Conservation (phyloP, 768 basidiomycete species). For the Cyclocybe aegerita region DNA sequence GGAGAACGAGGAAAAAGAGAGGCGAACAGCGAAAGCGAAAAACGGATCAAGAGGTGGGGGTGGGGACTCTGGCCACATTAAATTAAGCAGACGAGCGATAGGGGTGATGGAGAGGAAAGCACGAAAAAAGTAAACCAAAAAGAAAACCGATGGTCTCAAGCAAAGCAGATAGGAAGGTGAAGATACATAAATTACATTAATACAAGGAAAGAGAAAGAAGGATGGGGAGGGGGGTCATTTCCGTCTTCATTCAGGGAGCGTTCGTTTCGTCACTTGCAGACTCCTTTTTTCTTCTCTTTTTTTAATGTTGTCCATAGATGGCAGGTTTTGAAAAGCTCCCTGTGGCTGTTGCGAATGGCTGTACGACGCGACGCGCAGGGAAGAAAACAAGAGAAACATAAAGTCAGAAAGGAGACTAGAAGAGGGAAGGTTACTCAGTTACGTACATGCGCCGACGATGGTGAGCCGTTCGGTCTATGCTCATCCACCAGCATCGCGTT, state of each 20-base stretch:
- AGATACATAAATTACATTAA: neutral
- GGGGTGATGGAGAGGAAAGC: too few species aligned
- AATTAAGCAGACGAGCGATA: too few species aligned
- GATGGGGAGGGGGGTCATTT: neutral
- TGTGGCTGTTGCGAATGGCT: slow-evolving; percentile 11
- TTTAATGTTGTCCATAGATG: slow-evolving; percentile 20
- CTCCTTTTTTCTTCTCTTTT: slow-evolving; percentile 3
- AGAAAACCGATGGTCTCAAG: too few species aligned
- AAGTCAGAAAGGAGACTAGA: neutral
- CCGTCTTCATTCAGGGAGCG: neutral
- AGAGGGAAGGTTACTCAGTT: slow-evolving; percentile 2
- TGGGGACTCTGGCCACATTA: too few species aligned
- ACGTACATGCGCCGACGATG: slow-evolving; percentile 20
- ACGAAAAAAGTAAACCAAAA: too few species aligned
- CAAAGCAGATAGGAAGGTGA: too few species aligned
- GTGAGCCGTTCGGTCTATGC: slow-evolving; percentile 20
- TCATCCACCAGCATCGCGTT: slow-evolving; percentile 31
- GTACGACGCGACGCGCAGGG: too few species aligned
- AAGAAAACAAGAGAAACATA: neutral
- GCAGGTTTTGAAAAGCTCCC: slow-evolving; percentile 23
- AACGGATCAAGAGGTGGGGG: too few species aligned
- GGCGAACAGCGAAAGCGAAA: too few species aligned
- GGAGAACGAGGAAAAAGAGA: too few species aligned
- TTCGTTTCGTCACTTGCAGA: neutral
- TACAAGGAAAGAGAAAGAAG: neutral